Base-by-base conservation (phyloP, 495 filamentous ascomycete genomes). In the Lophiotrema nucula region DNA sequence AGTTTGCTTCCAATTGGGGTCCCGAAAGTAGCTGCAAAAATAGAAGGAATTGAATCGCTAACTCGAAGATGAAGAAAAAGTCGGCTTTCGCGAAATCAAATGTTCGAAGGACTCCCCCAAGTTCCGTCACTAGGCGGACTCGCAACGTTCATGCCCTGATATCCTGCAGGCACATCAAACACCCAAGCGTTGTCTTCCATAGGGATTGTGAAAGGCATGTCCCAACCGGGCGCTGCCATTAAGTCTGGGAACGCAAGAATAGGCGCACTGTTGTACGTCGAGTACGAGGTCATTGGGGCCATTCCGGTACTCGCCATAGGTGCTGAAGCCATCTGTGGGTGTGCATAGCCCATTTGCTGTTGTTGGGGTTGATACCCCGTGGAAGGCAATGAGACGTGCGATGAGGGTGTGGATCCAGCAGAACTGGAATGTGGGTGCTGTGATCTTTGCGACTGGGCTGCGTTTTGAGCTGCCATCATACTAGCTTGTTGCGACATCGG, bases 211-310 rank as follows among this genome's bases (percentile, higher is more conserved):
- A 60, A 60, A 12, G 42, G 42, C 31, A 39, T 54, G 28, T 60
- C 57, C 57, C 57, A 54, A 10, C 57, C 49, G 16, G 57, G 57
- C 11, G 57, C 57, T 16, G 22, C 33, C 49, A 54, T 60, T 22
- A 60, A 25, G n/a, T 60, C 57, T 8, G 43, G 43, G 21, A 60
- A 60, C 2, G 49, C 57, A 15, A 60, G 39, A 6, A 24, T 18
- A 0, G 57, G 57, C 1, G 45, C 22, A 16, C 25, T 39, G 22
- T 60, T 37, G 24, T 24, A 21, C 10, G 46, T 18, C 8, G 35
- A n/a, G 46, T 51, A 37, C n/a, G 23, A 13, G 10, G 3, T 3
- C 41, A 53, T 45, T 31, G 37, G 47, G 2, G 46, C 23, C 46
- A 52, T 44, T 1, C 41, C 56, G 18, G 31, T 25, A 31, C 28